Conservation (phyloP, 495 filamentous ascomycete genomes). For the Tuber microsphaerosporum region DNA sequence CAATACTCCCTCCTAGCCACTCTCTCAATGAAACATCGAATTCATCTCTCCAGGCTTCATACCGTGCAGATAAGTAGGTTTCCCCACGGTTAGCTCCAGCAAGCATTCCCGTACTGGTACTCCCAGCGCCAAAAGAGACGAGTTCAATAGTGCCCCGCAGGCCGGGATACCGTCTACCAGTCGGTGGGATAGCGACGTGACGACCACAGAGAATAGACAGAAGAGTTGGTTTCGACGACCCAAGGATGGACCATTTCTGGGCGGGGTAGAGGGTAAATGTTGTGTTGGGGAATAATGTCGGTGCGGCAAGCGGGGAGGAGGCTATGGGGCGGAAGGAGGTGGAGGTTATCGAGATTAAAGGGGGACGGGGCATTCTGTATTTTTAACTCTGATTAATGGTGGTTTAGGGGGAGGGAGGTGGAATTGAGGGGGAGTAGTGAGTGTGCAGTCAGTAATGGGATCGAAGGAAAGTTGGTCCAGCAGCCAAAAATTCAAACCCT, state of each 20-base stretch:
- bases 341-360: conserved; percentile 35
- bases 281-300: conserved; percentile 53
- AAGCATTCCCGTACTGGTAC: conserved; percentile 38
- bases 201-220: conserved; percentile 59
- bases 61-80: conserved; percentile 82
- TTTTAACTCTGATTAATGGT: neutral
- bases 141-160: conserved; percentile 43
- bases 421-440: neutral
- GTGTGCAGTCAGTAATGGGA: neutral
- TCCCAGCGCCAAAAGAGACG: conserved; percentile 40
- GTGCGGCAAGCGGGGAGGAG: conserved; percentile 40
- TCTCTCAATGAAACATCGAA: conserved; percentile 78
- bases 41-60: conserved; percentile 78
- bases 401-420: neutral
- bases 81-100: conserved; percentile 54
- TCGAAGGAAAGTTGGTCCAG: neutral
- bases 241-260: conserved; percentile 60
- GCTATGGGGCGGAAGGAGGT: conserved; percentile 30
- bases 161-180: conserved; percentile 57
- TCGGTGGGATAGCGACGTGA: conserved; percentile 55
- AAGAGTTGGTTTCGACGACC: conserved; percentile 55
- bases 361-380: conserved; percentile 18
- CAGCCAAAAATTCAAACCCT: neutral
- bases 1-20: conserved; percentile 54
- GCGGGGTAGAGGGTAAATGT: conserved; percentile 48